Conservation (phyloP, 345 rosid species). For the Bruguiera parviflora region DNA sequence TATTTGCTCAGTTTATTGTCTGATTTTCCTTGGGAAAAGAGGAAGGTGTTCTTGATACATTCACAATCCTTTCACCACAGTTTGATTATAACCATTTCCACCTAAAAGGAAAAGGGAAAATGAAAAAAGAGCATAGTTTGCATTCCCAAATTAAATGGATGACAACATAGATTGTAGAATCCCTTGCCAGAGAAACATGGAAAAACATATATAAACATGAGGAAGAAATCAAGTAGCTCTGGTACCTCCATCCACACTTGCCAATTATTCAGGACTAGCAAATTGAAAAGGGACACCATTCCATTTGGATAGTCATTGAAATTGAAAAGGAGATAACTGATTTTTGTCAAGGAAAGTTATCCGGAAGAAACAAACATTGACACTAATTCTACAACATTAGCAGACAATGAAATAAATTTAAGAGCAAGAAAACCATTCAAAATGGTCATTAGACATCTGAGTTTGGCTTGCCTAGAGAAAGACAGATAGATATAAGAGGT, state of each 20-base stretch:
- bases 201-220: constrained; percentile 5
- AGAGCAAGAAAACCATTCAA: background rate
- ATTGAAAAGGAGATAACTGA: constrained; percentile 78
- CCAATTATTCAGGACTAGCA: constrained; percentile 92
- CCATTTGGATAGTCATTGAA: constrained; percentile 98
- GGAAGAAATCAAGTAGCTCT: background rate
- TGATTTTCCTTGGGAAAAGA: too few relatives aligned
- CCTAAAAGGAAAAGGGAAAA: too few relatives aligned
- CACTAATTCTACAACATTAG: background rate
- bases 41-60: too few relatives aligned
- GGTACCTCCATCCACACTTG: constrained; percentile 93
- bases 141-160: too few relatives aligned
- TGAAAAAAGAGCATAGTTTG: too few relatives aligned
- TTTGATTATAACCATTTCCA: too few relatives aligned
- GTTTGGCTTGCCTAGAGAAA: too few relatives aligned
- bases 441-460: too few relatives aligned
- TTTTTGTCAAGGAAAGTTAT: constrained; percentile 43
- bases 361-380: constrained; percentile 1
- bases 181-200: background rate
- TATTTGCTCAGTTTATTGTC: too few relatives aligned
- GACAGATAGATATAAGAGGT: too few relatives aligned
- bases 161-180: too few relatives aligned
- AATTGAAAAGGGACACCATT: constrained; percentile 92
- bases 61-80: too few relatives aligned
- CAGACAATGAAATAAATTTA: background rate